Evolutionary conservation across 2,329 filamentous ascomycete species (phyloP).

Genomic region (Zalaria obscura): DNA sequence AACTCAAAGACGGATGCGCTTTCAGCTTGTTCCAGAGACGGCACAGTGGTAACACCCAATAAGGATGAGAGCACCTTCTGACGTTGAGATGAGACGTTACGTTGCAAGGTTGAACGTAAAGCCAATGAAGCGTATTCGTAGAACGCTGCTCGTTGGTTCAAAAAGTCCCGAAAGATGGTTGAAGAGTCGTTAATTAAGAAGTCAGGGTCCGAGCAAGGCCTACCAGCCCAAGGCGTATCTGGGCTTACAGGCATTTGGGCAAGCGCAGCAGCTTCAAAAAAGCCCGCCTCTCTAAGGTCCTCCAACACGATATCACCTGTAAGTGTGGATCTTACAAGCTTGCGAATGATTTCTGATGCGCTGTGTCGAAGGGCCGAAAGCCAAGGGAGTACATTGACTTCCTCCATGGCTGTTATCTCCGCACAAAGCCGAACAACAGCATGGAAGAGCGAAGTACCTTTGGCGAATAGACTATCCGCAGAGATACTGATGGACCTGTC

Average conservation of each 20-base stretch:
- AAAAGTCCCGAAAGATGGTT: conserved; percentile 58
- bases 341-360: conserved; percentile 46
- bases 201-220: conserved; percentile 42
- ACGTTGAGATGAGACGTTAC: conserved; percentile 43
- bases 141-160: conserved; percentile 61
- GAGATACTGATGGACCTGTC: conserved; percentile 56
- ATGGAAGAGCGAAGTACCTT: conserved; percentile 69
- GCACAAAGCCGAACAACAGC: conserved; percentile 59
- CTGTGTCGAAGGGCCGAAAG: conserved; percentile 24
- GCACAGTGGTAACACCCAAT: conserved; percentile 58
- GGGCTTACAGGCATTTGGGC: conserved; percentile 57
- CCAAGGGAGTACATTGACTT: conserved; percentile 49
- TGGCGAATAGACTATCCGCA: conserved; percentile 54
- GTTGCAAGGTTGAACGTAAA: conserved; percentile 60
- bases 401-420: conserved; percentile 50
- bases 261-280: conserved; percentile 63
- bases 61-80: conserved; percentile 44
- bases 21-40: conserved; percentile 49
- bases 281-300: conserved; percentile 63
- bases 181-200: conserved; percentile 59
- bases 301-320: conserved; percentile 61
- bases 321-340: conserved; percentile 71
- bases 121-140: conserved; percentile 80
- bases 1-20: conserved; percentile 78
- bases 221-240: conserved; percentile 59